Conservation (phyloP, 2,329 filamentous ascomycete species). For the Kalmusia sp. region DNA sequence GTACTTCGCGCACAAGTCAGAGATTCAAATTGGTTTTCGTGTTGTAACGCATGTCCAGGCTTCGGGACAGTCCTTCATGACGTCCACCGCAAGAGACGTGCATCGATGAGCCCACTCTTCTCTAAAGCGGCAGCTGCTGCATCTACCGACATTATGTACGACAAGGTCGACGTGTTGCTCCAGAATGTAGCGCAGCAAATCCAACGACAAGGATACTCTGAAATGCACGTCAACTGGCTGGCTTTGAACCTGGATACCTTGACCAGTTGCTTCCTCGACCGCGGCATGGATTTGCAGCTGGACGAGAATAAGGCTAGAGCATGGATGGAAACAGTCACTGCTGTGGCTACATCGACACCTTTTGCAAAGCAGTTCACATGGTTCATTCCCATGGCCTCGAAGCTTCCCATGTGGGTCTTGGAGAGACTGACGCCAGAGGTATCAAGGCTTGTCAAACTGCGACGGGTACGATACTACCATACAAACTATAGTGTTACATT, state of each 20-base stretch:
- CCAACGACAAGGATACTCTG: neutral
- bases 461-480: neutral
- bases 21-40: too few species aligned
- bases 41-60: too few species aligned
- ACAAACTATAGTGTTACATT: too few species aligned
- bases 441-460: neutral
- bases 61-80: neutral
- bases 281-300: neutral
- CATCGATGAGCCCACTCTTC: neutral
- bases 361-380: neutral
- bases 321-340: neutral
- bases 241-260: neutral
- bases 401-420: neutral
- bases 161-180: neutral
- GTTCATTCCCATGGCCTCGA: neutral
- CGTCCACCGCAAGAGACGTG: neutral
- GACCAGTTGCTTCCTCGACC: neutral
- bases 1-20: too few species aligned
- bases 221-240: neutral
- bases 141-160: neutral
- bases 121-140: neutral
- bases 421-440: neutral
- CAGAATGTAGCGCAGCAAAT: neutral
- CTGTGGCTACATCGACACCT: neutral
- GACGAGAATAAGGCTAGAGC: neutral